Conservation (phyloP, 73 alveolate genomes). For the Paramecium primaurelia region DNA sequence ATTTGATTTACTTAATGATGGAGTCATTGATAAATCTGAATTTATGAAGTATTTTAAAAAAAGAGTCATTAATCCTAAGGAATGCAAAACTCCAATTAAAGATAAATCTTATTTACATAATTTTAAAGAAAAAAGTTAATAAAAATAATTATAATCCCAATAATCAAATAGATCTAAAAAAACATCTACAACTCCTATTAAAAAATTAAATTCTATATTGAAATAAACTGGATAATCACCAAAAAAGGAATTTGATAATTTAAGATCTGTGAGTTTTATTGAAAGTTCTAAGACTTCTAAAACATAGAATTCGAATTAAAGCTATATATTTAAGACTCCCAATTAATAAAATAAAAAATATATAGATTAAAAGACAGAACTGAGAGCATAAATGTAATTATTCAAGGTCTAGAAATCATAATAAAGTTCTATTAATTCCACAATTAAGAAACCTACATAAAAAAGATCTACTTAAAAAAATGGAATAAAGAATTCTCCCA, state of each 20-base stretch:
- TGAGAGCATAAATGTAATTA: slow-evolving; percentile 38
- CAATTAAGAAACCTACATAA: neutral
- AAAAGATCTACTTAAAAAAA: neutral
- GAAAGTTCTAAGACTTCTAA: neutral
- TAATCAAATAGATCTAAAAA: neutral
- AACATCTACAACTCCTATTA: neutral
- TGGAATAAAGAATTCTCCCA: neutral
- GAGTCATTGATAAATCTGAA: neutral
- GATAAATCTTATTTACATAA: neutral
- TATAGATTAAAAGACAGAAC: slow-evolving; percentile 3
- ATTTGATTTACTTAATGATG: slow-evolving; percentile 22
- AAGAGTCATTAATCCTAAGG: neutral
- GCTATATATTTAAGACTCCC: neutral
- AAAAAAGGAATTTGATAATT: neutral
- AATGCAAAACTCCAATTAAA: slow-evolving; percentile 13
- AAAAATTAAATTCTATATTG: neutral
- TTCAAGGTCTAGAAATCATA: neutral
- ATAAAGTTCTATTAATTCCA: neutral
- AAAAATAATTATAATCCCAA: neutral
- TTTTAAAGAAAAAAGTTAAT: neutral
- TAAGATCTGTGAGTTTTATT: neutral
- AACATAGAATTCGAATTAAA: neutral
- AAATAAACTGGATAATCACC: neutral
- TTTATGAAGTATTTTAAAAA: neutral
- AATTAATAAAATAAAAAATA: neutral